Evolutionary conservation across 2,329 filamentous ascomycete genomes (phyloP), one percentile per base, ranked within the genome.

Genomic region (Onygena corvina): DNA sequence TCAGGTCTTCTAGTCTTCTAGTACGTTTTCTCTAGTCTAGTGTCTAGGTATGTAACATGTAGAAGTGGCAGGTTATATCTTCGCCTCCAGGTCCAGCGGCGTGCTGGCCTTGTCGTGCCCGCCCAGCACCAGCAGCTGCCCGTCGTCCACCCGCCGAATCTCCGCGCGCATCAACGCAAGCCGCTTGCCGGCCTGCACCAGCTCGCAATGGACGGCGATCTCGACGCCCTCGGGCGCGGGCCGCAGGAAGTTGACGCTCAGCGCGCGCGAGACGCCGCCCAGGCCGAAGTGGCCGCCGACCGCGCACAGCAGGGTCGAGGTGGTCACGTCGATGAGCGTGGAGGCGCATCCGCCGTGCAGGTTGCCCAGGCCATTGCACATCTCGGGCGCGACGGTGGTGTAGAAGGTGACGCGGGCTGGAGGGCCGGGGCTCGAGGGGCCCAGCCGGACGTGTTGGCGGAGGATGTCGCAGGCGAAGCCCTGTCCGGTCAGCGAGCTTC

Each of bases 301-400:
- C 31, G 80, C 71, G 7, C 73, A 64, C 9, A 86, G 63, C 2
- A 78, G 70, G 14, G 77, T 61, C 2, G 77, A 77, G 0, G 83
- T 85, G 56, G 77, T 73, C 50, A 76, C 67, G 65, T 87, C 84
- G 56, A 86, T 81, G 3, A 87, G 64, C 0, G 81, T 81, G 2
- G 83, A 76, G 0, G 77, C 72, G 54, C 78, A 81, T 14, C 92
- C 92, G n/a, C 85, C 87, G 65, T 93, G 92, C 60, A 96, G 71
- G 65, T 94, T 96, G 34, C 89, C 90, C 60, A 95, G 68, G 54
- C 85, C 77, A 72, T 96, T 98, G 52, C 89, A 94, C 59, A 96
- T 72, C 61, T 94, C 86, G 14, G 84, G 80, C 29, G 89, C 94
- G 65, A 96, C 93, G 58, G 55, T 64, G 30, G 66, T 53, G 4